Percentiles rank a stretch among this genome's conserved stretches.
Evolutionary conservation across 2,329 filamentous ascomycete genomes (phyloP).

Genomic region (Xylariaceae sp.): DNA sequence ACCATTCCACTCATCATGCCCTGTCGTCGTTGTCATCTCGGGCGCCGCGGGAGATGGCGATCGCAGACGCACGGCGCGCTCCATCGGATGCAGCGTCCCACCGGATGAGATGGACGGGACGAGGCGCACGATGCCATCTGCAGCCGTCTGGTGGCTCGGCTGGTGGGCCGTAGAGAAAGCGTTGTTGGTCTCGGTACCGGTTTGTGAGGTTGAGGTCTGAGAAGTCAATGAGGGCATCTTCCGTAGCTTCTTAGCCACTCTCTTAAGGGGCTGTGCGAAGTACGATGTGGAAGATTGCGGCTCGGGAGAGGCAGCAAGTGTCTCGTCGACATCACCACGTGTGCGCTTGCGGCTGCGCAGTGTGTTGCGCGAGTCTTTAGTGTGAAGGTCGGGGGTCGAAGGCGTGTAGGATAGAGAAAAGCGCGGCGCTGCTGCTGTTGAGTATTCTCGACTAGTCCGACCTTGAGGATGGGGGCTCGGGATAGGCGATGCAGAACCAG

Average conservation of each 20-base stretch:
- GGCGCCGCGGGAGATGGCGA: conserved; percentile 18
- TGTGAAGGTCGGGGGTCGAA: conserved; percentile 25
- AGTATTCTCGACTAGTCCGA: conserved; percentile 15
- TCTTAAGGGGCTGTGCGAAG: conserved; percentile 41
- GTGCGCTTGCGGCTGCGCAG: conserved; percentile 59
- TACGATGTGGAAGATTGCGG: conserved; percentile 31
- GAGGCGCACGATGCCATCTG: conserved; percentile 30
- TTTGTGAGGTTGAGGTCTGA: conserved; percentile 17
- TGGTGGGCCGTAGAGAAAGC: neutral
- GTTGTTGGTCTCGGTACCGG: conserved; percentile 8
- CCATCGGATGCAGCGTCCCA: conserved; percentile 19
- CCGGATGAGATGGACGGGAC: conserved; percentile 19
- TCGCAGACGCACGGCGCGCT: conserved; percentile 23
- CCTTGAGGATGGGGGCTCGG: conserved; percentile 1
- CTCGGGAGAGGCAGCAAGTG: conserved; percentile 21
- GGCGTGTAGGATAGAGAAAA: conserved; percentile 18
- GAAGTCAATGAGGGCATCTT: conserved; percentile 50
- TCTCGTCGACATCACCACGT: conserved; percentile 47
- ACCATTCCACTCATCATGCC: neutral
- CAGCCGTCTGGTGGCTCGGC: neutral
- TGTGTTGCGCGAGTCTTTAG: conserved; percentile 32
- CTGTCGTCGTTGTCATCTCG: neutral
- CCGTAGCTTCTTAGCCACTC: conserved; percentile 60
- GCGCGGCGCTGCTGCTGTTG: conserved; percentile 1
- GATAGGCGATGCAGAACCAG: conserved; percentile 1